Percentiles rank a stretch among this genome's conserved stretches.
Conservation (phyloP, 169 alveolate genomes). For the Cryptosporidium muris region DNA sequence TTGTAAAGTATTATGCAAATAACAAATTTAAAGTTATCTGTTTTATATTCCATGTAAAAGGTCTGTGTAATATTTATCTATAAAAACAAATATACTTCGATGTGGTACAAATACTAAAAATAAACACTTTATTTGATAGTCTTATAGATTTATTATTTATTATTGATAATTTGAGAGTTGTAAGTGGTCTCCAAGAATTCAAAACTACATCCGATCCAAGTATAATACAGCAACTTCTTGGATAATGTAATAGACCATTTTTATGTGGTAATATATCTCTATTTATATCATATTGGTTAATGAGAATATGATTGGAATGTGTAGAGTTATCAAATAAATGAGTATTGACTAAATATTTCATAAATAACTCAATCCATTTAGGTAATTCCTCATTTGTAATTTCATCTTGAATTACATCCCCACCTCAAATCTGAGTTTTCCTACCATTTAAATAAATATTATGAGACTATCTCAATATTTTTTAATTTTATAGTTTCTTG, state of each 20-base stretch:
- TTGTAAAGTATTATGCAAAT: neutral
- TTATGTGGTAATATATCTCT: conserved; percentile 79
- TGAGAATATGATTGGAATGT: conserved; percentile 73
- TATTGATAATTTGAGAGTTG: neutral
- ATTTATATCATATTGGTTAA: conserved; percentile 74
- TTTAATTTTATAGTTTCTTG: conserved; percentile 24
- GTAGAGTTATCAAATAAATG: conserved; percentile 11
- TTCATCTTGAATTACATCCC: conserved; percentile 27
- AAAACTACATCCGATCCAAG: conserved; percentile 70
- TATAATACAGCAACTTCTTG: conserved; percentile 73
- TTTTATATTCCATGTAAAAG: conserved; percentile 59
- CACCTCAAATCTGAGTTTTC: conserved; percentile 62
- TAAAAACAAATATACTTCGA: conserved; percentile 39
- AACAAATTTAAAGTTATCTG: neutral
- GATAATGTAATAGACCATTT: conserved; percentile 78
- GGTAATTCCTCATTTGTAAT: conserved; percentile 44
- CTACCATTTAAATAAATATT: conserved; percentile 41
- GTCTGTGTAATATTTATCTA: conserved; percentile 37
- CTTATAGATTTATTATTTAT: neutral
- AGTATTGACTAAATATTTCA: conserved; percentile 22
- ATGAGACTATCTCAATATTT: conserved; percentile 26
- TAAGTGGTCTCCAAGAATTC: conserved; percentile 55
- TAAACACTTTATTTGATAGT: neutral
- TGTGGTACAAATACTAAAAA: conserved; percentile 39
- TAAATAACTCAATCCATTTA: conserved; percentile 27